Conservation (phyloP, 2,329 filamentous ascomycete genomes). For the Zalaria sp. region DNA sequence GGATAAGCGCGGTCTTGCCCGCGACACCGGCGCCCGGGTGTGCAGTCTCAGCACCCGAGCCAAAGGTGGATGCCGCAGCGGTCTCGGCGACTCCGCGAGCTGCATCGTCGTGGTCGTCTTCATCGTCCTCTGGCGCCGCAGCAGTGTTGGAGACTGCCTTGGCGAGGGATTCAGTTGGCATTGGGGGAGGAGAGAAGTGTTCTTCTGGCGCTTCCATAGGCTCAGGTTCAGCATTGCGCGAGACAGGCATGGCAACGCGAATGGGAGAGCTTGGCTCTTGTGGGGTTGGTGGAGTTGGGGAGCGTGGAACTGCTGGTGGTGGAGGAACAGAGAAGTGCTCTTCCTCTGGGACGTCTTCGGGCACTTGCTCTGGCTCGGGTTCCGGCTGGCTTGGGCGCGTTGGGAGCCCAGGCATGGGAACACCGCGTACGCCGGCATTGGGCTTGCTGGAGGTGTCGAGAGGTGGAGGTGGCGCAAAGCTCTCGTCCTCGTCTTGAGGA, state of each 20-base stretch:
- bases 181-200: slow-evolving; percentile 33
- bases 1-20: slow-evolving; percentile 61
- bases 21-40: slow-evolving; percentile 25
- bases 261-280: slow-evolving; percentile 57
- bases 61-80: slow-evolving; percentile 30
- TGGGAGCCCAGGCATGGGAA: slow-evolving; percentile 67
- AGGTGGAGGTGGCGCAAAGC: slow-evolving; percentile 38
- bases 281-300: slow-evolving; percentile 30
- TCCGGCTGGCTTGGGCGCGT: slow-evolving; percentile 36
- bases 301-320: slow-evolving; percentile 23
- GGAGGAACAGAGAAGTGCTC: slow-evolving; percentile 34
- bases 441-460: slow-evolving; percentile 56
- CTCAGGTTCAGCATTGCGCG: slow-evolving; percentile 40
- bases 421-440: slow-evolving; percentile 45
- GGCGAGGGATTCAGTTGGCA: slow-evolving; percentile 51
- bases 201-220: slow-evolving; percentile 37
- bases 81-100: slow-evolving; percentile 39
- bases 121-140: slow-evolving; percentile 45
- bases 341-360: slow-evolving; percentile 33
- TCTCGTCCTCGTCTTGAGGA: slow-evolving; percentile 6
- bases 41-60: slow-evolving; percentile 25
- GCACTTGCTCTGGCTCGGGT: slow-evolving; percentile 11
- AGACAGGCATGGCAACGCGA: slow-evolving; percentile 73
- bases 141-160: slow-evolving; percentile 51
- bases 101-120: slow-evolving; percentile 47